A percentile compares a stretch with the other conserved stretches of the same genome.
These are phyloP conservation scores for Phytophthora podocarpi DNA, from an alignment of 352 stramenopile species.

Conservation along the genomic window DNA sequence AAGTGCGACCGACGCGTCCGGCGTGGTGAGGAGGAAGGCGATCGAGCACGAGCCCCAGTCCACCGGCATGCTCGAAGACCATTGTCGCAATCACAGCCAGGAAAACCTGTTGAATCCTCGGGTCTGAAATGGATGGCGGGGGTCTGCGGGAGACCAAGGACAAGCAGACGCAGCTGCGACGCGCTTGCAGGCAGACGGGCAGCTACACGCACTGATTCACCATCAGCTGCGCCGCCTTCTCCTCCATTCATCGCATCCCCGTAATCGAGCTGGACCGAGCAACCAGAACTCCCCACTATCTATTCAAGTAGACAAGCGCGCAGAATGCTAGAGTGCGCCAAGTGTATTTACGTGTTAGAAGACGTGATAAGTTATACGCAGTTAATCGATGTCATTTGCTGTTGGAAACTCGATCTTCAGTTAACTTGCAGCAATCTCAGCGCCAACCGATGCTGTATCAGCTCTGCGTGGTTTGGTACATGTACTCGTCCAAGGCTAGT, in stretches of 20 bases:
- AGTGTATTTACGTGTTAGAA: slow-evolving; percentile 46
- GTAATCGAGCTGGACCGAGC: slow-evolving; percentile 1
- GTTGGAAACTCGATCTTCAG: neutral
- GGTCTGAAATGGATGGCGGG: slow-evolving; percentile 20
- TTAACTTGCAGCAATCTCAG: neutral
- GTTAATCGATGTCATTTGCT: slow-evolving; percentile 33
- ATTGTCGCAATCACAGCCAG: slow-evolving; percentile 8
- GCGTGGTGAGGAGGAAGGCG: neutral
- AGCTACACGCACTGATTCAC: slow-evolving; percentile 7
- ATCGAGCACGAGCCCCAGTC: neutral
- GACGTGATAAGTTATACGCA: slow-evolving; percentile 46
- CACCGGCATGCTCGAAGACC: slow-evolving; percentile 1
- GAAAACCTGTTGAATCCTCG: neutral
- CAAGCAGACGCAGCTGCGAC: slow-evolving; percentile 31
- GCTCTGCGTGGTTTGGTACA: neutral
- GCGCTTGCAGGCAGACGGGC: slow-evolving; percentile 23
- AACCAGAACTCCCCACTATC: slow-evolving; percentile 20
- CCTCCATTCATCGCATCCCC: slow-evolving; percentile 13
- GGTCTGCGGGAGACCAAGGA: slow-evolving; percentile 14
- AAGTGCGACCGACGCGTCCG: slow-evolving; percentile 11
- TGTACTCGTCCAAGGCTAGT: neutral
- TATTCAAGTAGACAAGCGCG: slow-evolving; percentile 37
- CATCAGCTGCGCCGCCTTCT: slow-evolving; percentile 16
- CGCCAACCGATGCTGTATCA: neutral
- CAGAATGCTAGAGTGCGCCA: slow-evolving; percentile 22